These are phyloP conservation scores for Hysterangium stoloniferum DNA, from an alignment of 768 basidiomycete genomes.

Conservation along the genomic window DNA sequence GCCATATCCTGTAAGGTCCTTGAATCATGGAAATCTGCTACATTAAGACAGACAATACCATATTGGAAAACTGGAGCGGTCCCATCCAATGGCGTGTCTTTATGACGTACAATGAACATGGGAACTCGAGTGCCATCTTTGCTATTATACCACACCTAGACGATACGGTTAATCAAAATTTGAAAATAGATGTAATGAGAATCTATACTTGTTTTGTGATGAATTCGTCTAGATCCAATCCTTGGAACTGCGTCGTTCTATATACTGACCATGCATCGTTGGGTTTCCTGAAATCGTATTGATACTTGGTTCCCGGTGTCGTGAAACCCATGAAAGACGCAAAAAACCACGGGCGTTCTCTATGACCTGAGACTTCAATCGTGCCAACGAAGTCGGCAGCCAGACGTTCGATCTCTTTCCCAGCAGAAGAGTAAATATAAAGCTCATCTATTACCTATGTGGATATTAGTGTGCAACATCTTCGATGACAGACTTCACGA, in stretches of 20 bases:
- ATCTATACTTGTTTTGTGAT: conserved; percentile 48
- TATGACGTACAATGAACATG: conserved; percentile 80
- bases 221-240: conserved; percentile 62
- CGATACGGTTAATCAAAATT: not conserved
- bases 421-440: conserved; percentile 55
- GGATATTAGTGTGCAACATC: conserved; percentile 1
- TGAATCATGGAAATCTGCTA: not conserved
- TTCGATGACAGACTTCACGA: not conserved
- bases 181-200: not conserved
- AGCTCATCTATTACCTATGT: conserved; percentile 70
- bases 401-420: conserved; percentile 46
- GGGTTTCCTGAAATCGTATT: conserved; percentile 48
- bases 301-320: conserved; percentile 57
- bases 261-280: conserved; percentile 53
- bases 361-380: conserved; percentile 41
- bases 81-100: conserved; percentile 60
- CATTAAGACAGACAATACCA: conserved; percentile 32
- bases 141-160: conserved; percentile 66
- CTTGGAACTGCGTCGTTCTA: conserved; percentile 48
- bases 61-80: conserved; percentile 74
- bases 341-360: conserved; percentile 55
- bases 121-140: conserved; percentile 77
- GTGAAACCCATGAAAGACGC: conserved; percentile 60
- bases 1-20: conserved; percentile 52
- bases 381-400: conserved; percentile 64